These are phyloP conservation scores for Tuber brumale DNA, from an alignment of 495 filamentous ascomycete genomes.

Conservation along the genomic window DNA sequence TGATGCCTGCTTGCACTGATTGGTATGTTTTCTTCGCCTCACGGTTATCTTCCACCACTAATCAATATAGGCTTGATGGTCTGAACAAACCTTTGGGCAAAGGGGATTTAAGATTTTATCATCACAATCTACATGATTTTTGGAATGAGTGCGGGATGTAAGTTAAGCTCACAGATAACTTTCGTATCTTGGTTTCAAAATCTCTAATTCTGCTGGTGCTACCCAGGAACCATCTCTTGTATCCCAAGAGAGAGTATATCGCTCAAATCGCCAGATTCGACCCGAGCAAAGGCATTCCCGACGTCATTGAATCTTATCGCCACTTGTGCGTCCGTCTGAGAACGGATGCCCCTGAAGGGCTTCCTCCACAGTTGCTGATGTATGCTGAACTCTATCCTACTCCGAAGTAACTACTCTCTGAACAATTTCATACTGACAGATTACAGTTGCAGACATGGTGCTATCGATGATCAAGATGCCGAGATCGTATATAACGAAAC, in stretches of 20 bases:
- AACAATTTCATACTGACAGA: slow-evolving; percentile 7
- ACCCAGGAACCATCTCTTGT: slow-evolving; percentile 57
- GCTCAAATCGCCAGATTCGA: slow-evolving; percentile 81
- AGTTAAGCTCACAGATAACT: slow-evolving; percentile 17
- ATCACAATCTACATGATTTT: slow-evolving; percentile 62
- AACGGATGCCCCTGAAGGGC: slow-evolving; percentile 44
- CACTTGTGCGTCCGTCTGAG: slow-evolving; percentile 58
- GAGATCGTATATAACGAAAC: slow-evolving; percentile 64
- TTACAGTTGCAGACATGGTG: slow-evolving; percentile 61
- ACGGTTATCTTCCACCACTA: background rate
- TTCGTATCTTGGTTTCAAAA: background rate
- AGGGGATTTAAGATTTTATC: slow-evolving; percentile 71
- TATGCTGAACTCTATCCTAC: slow-evolving; percentile 21
- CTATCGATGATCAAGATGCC: slow-evolving; percentile 79
- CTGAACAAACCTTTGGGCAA: slow-evolving; percentile 70
- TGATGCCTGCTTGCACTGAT: slow-evolving; percentile 79
- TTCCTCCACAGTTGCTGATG: slow-evolving; percentile 68
- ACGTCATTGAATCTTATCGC: slow-evolving; percentile 70
- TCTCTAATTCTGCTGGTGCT: slow-evolving; percentile 11
- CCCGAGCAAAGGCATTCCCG: slow-evolving; percentile 76
- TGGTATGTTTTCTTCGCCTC: slow-evolving; percentile 49
- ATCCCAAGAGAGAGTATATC: slow-evolving; percentile 70
- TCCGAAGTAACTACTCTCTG: background rate
- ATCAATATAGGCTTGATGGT: slow-evolving; percentile 62
- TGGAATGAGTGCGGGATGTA: slow-evolving; percentile 57